Evolutionary conservation across 805 yeast genomes (phyloP).

Genomic region (Kazachstania viticola): DNA sequence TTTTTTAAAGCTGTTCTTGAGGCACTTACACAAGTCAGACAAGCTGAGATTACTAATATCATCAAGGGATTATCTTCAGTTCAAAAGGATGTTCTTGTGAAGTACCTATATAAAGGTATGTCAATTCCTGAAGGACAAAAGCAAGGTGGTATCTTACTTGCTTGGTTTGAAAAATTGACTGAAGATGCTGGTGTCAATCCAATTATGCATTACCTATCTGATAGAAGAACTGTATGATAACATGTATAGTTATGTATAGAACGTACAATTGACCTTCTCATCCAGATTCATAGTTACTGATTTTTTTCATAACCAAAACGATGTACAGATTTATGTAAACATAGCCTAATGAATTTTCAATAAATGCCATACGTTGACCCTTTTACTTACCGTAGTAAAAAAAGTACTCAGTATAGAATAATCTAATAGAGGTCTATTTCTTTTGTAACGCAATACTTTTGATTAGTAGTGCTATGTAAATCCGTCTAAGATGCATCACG

Average conservation of each 20-base stretch:
- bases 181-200: conserved; percentile 82
- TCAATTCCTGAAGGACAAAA: conserved; percentile 63
- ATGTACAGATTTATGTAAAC: too few relatives aligned
- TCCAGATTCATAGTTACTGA: too few relatives aligned
- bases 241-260: neutral
- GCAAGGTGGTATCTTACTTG: conserved; percentile 73
- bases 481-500: too few relatives aligned
- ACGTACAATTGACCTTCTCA: too few relatives aligned
- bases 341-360: too few relatives aligned
- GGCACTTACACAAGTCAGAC: conserved; percentile 54
- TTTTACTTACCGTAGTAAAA: too few relatives aligned
- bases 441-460: too few relatives aligned
- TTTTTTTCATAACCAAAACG: too few relatives aligned
- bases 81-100: conserved; percentile 68
- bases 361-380: too few relatives aligned
- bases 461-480: too few relatives aligned
- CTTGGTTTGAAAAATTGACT: conserved; percentile 87
- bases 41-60: conserved; percentile 51
- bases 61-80: conserved; percentile 47
- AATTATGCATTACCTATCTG: conserved; percentile 74
- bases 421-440: too few relatives aligned
- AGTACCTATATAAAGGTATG: conserved; percentile 83
- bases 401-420: too few relatives aligned
- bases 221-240: conserved; percentile 60
- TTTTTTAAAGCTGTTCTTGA: conserved; percentile 54